Percentiles rank a stretch among this genome's conserved stretches.
phyloP scores from a whole-genome alignment of 345 rosid genomes.

The Eucalyptus curtisii region DNA sequence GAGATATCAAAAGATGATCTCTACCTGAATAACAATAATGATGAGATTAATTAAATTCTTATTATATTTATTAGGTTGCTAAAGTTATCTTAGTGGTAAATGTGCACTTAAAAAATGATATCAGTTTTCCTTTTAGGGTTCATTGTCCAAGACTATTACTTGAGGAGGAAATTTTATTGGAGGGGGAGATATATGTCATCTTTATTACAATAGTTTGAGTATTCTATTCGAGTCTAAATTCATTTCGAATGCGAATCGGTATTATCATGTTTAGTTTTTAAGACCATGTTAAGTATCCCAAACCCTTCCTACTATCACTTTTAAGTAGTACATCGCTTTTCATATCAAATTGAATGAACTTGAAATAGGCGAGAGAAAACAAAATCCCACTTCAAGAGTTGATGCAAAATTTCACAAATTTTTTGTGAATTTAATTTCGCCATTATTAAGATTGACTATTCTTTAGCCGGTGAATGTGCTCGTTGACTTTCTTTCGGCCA shows the following conservation, averaged over 20 bases:
- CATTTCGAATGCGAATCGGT: rapidly evolving
- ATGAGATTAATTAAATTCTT: too few species aligned
- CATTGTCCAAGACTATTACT: rapidly evolving
- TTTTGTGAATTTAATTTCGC: not conserved
- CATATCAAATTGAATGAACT: not conserved
- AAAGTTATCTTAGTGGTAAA: not conserved
- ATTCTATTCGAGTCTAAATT: too few species aligned
- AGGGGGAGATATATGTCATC: rapidly evolving
- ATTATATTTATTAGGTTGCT: not conserved
- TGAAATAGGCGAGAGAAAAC: rapidly evolving
- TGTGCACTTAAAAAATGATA: not conserved
- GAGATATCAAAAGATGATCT: too few species aligned
- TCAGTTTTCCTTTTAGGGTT: too few species aligned
- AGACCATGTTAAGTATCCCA: rapidly evolving
- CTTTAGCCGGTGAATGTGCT: rapidly evolving
- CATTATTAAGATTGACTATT: not conserved
- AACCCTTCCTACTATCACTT: rapidly evolving
- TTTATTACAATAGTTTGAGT: not conserved
- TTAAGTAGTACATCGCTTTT: rapidly evolving
- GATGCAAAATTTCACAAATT: not conserved
- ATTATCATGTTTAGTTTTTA: rapidly evolving
- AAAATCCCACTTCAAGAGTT: rapidly evolving
- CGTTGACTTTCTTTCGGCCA: too few species aligned
- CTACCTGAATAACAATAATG: rapidly evolving
- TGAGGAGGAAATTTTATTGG: rapidly evolving